These are phyloP conservation scores for Noccaea bulbosa DNA, from an alignment of 345 rosid species.

Conservation along the genomic window DNA sequence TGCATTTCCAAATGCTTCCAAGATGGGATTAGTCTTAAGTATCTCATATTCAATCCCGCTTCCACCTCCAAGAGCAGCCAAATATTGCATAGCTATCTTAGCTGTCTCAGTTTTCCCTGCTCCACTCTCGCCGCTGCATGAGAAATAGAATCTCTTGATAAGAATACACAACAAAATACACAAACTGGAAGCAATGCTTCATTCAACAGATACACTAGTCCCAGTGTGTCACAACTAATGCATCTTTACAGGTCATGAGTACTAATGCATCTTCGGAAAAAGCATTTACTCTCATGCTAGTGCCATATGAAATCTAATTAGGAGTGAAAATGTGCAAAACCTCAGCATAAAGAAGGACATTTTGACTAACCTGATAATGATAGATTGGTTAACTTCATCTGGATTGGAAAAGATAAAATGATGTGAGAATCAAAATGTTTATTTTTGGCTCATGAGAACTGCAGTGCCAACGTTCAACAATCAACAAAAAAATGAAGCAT, in stretches of 20 bases:
- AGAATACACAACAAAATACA: constrained; percentile 33
- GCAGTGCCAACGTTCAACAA: background rate
- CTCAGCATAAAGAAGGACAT: constrained; percentile 4
- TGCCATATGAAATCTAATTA: constrained; percentile 10
- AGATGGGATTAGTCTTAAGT: constrained; percentile 91
- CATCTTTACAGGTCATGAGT: constrained; percentile 21
- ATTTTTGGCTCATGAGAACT: constrained; percentile 12
- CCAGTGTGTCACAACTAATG: constrained; percentile 1
- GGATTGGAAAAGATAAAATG: constrained; percentile 45
- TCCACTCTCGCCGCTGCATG: constrained; percentile 95
- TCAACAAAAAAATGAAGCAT: constrained; percentile 24
- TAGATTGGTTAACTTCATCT: constrained; percentile 99
- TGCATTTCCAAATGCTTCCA: constrained; percentile 99
- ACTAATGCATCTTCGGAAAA: background rate
- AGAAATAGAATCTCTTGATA: constrained; percentile 41
- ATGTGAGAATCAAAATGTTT: constrained; percentile 34
- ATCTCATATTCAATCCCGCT: constrained; percentile 98
- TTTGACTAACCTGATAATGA: constrained; percentile 88
- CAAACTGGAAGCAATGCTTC: constrained; percentile 14
- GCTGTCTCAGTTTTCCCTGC: constrained; percentile 99
- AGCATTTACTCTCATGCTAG: background rate
- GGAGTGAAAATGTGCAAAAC: constrained; percentile 8
- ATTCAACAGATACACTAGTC: constrained; percentile 11
- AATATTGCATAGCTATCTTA: constrained; percentile 98
- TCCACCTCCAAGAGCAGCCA: constrained; percentile 99